Base-by-base conservation (phyloP, 1,139 yeast species). In the Petasospora fabianii region DNA sequence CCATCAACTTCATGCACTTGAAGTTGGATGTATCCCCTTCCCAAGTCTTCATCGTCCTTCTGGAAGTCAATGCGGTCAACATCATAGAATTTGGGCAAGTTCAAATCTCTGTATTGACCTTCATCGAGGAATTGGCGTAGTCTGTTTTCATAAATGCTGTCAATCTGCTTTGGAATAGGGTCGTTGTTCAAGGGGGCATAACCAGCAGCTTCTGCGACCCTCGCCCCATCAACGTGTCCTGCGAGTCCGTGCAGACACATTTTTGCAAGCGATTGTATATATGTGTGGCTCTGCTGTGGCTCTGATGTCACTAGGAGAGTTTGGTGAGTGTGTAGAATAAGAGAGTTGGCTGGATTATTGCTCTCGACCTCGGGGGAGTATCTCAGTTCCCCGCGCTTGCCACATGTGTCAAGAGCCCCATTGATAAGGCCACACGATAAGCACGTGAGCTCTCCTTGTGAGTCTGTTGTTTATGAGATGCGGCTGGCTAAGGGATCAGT, bases 101-200 rank as follows among this genome's bases (percentile, higher is more conserved):
- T 86, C 52, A 87, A 66, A 37, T 72, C 65, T 35, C 64, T 61
- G 64, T 84, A 92, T 49, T 80, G 80, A 6, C 80, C 79, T 8
- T 64, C 63, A 54, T 80, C 82, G 30, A 76, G 75, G 68, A 90
- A 90, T 53, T 87, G 96, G 35, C 95, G 74, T 46, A 92, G 68
- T 41, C 97, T 71, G 55, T 76, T 75, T 53, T 83, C 86, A 58
- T 84, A 90, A 42, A 90, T 75, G 39, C 76, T 73, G 57, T 85
- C 88, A 29, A 90, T 80, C 45, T 94, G 92, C 59, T 86, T 86
- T 55, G 88, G 84, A 38, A 77, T 79, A 4, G 97, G 97, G 47
- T 76, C 80, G 45, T 68, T 69, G 59, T 75, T 82, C 49, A 68
- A 42, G 10, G 39, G 35, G 9, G 49, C 44, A 33, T 53, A 60